These are phyloP conservation scores for Berberis vulgaris DNA, from an alignment of 164 flowering plant genomes.

Conservation along the genomic window DNA sequence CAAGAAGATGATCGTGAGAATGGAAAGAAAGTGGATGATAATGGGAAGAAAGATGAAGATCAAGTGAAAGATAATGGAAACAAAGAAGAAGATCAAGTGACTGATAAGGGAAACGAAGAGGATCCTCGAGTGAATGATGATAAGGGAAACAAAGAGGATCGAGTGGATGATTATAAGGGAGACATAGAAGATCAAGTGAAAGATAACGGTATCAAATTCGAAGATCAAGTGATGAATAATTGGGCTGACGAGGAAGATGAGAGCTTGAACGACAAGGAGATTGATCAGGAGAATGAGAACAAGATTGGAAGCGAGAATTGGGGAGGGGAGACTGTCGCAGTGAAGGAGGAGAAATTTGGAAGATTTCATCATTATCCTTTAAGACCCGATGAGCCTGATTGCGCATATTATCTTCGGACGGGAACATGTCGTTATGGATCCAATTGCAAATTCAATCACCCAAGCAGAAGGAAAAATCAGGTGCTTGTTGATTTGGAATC, in stretches of 20 bases:
- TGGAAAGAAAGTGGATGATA: background rate
- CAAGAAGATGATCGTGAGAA: constrained; percentile 3
- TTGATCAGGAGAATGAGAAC: background rate
- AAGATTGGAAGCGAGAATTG: background rate
- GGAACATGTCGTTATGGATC: constrained; percentile 62
- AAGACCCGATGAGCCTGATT: constrained; percentile 69
- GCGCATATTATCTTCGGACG: constrained; percentile 54
- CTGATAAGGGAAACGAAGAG: too few relatives aligned
- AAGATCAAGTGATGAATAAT: too few relatives aligned
- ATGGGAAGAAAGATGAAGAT: background rate
- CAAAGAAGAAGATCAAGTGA: too few relatives aligned
- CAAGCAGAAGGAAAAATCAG: constrained; percentile 7
- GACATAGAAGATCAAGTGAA: too few relatives aligned
- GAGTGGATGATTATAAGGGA: too few relatives aligned
- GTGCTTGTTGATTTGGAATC: too few relatives aligned
- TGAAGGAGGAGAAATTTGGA: too few relatives aligned
- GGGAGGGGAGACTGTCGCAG: background rate
- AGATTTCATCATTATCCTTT: constrained; percentile 30
- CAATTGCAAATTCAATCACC: constrained; percentile 70
- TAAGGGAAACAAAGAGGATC: background rate
- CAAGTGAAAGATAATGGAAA: too few relatives aligned
- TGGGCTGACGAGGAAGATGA: background rate
- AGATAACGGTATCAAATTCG: too few relatives aligned
- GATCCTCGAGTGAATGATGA: too few relatives aligned
- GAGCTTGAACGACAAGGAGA: background rate